phyloP scores from a whole-genome alignment of 148 eudicot genomes.

The Nyssa sinensis region DNA sequence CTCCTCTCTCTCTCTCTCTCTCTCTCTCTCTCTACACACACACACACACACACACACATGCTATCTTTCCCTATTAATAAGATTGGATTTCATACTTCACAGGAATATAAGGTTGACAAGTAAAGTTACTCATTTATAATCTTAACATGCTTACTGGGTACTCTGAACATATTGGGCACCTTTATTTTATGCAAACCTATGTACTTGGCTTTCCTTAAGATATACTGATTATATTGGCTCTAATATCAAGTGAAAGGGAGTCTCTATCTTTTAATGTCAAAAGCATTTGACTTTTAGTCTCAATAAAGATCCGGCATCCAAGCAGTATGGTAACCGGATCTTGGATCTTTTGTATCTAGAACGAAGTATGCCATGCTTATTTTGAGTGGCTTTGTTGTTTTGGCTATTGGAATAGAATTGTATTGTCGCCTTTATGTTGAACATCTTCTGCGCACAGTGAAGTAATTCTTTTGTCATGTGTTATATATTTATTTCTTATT shows the following conservation, averaged over 20 bases:
- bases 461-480: neutral
- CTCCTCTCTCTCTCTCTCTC: neutral
- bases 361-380: neutral
- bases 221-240: neutral
- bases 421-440: neutral
- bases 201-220: neutral
- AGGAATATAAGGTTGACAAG: neutral
- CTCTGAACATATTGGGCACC: neutral
- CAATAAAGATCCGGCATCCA: neutral
- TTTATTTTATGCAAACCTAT: neutral
- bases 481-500: neutral
- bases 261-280: neutral
- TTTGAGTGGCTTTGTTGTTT: constrained; percentile 8
- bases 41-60: neutral
- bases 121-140: neutral
- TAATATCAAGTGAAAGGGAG: neutral
- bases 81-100: too few relatives aligned
- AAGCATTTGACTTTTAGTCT: neutral
- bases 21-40: neutral
- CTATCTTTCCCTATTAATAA: too few relatives aligned
- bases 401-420: neutral
- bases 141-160: neutral
- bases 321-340: neutral
- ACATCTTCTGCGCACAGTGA: too few relatives aligned
- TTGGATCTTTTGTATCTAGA: neutral